phyloP scores from a whole-genome alignment of 495 filamentous ascomycete species.

The Hapsidospora chrysogenum region DNA sequence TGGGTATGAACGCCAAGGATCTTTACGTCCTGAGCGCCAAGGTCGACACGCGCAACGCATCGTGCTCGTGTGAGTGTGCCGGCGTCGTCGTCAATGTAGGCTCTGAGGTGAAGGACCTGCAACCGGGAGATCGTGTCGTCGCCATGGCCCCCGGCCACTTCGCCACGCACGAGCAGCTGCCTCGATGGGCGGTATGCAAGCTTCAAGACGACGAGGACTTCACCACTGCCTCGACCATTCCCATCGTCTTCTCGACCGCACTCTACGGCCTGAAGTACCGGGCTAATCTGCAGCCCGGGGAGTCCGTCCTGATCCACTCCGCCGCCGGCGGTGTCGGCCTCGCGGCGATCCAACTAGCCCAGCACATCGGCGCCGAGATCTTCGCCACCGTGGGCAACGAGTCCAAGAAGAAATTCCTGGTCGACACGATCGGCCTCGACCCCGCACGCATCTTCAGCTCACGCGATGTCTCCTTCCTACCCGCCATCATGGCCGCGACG shows the following conservation, averaged over 20 bases:
- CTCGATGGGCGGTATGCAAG: slow-evolving; percentile 5
- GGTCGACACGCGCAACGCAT: slow-evolving; percentile 7
- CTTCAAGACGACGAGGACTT: slow-evolving; percentile 10
- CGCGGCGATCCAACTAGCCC: slow-evolving; percentile 31
- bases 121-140: slow-evolving; percentile 33
- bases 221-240: slow-evolving; percentile 14
- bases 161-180: slow-evolving; percentile 11
- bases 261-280: slow-evolving; percentile 26
- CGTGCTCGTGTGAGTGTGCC: slow-evolving; percentile 19
- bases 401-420: slow-evolving; percentile 24
- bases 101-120: slow-evolving; percentile 16
- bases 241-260: slow-evolving; percentile 32
- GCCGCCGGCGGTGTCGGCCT: slow-evolving; percentile 34
- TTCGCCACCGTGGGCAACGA: slow-evolving; percentile 29
- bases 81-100: slow-evolving; percentile 15
- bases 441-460: slow-evolving; percentile 29
- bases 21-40: neutral
- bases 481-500: slow-evolving; percentile 23
- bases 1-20: slow-evolving; percentile 17
- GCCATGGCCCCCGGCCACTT: slow-evolving; percentile 23
- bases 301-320: slow-evolving; percentile 40
- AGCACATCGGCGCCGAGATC: too few species aligned
- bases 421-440: slow-evolving; percentile 22
- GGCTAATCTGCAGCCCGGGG: slow-evolving; percentile 18
- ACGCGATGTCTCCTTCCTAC: slow-evolving; percentile 16